Conservation (phyloP, 2,329 filamentous ascomycete genomes). For the Cladorrhinum sp. region DNA sequence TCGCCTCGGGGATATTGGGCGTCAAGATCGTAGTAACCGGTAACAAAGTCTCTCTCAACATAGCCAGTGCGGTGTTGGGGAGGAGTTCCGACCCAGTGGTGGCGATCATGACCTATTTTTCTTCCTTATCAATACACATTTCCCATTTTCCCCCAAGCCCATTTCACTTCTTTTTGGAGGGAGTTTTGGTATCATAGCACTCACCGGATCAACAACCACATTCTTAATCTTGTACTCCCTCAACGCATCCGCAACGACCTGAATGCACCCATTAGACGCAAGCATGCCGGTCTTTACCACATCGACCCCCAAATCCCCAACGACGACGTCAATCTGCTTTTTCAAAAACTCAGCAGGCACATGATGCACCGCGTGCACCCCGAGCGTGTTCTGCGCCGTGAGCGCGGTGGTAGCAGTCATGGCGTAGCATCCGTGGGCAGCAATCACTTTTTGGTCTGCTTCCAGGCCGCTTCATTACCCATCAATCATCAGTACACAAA, state of each 20-base stretch:
- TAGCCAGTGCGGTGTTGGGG: slow-evolving; percentile 59
- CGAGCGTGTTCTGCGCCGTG: slow-evolving; percentile 91
- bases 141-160: not conserved
- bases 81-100: slow-evolving; percentile 73
- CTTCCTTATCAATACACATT: not conserved
- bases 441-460: slow-evolving; percentile 91
- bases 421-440: slow-evolving; percentile 88
- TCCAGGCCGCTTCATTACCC: slow-evolving; percentile 83
- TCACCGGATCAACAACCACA: slow-evolving; percentile 73
- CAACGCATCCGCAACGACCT: slow-evolving; percentile 64
- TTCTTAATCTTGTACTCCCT: slow-evolving; percentile 52
- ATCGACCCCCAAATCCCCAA: slow-evolving; percentile 82
- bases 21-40: slow-evolving; percentile 67
- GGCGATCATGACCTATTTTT: slow-evolving; percentile 78
- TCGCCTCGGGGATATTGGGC: slow-evolving; percentile 74
- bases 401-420: slow-evolving; percentile 94
- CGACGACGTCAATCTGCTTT: slow-evolving; percentile 80
- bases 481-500: no score
- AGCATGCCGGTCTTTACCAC: slow-evolving; percentile 94
- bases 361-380: slow-evolving; percentile 76
- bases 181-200: slow-evolving; percentile 20
- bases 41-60: slow-evolving; percentile 58
- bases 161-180: not conserved
- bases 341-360: slow-evolving; percentile 74
- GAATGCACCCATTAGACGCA: slow-evolving; percentile 67